Conservation (phyloP, 192 early-diverging fungal species). For the Coemansia sp. region DNA sequence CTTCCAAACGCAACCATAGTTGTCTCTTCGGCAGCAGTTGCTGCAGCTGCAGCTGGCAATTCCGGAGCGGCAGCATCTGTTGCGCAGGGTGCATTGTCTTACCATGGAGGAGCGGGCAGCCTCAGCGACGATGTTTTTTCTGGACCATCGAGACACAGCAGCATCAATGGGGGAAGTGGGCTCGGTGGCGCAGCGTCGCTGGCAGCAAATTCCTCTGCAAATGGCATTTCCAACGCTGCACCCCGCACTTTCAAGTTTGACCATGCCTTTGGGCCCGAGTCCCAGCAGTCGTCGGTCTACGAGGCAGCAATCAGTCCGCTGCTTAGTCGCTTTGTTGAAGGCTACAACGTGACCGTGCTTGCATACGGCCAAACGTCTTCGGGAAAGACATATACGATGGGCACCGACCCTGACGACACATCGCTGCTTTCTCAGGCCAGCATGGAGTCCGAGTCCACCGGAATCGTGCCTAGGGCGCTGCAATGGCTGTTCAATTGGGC, state of each 20-base stretch:
- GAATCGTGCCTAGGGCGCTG: slow-evolving; percentile 79
- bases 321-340: slow-evolving; percentile 66
- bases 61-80: not conserved
- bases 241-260: slow-evolving; percentile 64
- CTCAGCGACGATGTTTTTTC: slow-evolving; percentile 16
- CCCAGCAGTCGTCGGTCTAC: slow-evolving; percentile 65
- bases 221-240: not conserved
- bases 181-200: slow-evolving; percentile 6
- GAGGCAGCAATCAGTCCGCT: slow-evolving; percentile 56
- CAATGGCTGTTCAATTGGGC: slow-evolving; percentile 60
- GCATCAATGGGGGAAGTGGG: not conserved
- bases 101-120: slow-evolving; percentile 9
- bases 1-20: slow-evolving; percentile 19
- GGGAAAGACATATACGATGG: slow-evolving; percentile 98
- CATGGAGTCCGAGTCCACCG: slow-evolving; percentile 18
- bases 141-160: slow-evolving; percentile 6
- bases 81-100: not conserved
- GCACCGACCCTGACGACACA: slow-evolving; percentile 60
- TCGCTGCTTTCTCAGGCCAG: slow-evolving; percentile 15
- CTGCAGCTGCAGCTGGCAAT: slow-evolving; percentile 4
- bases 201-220: slow-evolving; percentile 2
- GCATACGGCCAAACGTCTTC: slow-evolving; percentile 94
- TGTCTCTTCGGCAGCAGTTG: slow-evolving; percentile 12
- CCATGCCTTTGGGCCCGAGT: slow-evolving; percentile 63
- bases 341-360: slow-evolving; percentile 93